Percentiles rank a stretch among this genome's conserved stretches.
Conservation (phyloP, 2,329 filamentous ascomycete genomes). For the Sporothrix brasiliensis region DNA sequence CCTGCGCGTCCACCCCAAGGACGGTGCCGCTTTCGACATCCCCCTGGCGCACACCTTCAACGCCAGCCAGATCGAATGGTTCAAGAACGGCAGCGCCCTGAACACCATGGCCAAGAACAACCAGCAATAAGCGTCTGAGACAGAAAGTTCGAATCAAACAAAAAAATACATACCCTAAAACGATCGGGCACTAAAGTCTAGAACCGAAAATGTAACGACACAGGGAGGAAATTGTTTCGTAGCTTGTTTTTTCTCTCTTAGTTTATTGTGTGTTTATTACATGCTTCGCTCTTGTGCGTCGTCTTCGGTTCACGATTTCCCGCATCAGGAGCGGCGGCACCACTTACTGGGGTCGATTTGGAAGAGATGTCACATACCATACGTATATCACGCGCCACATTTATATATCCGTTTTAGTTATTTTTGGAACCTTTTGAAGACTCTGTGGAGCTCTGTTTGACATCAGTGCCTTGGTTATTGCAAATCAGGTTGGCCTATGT, state of each 20-base stretch:
- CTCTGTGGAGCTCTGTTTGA: too few species aligned
- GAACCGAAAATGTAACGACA: slow-evolving; percentile 20
- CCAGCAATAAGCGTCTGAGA: not conserved
- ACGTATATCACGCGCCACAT: slow-evolving; percentile 21
- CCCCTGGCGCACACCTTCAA: slow-evolving; percentile 96
- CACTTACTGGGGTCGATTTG: not conserved
- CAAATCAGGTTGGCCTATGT: slow-evolving; percentile 81
- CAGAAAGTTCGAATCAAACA: slow-evolving; percentile 12
- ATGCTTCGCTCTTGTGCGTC: not conserved
- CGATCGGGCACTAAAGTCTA: not conserved
- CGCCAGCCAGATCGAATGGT: slow-evolving; percentile 97
- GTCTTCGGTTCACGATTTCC: slow-evolving; percentile 13
- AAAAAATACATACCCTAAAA: not conserved
- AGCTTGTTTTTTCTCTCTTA: not conserved
- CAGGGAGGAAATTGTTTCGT: not conserved
- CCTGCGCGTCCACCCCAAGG: slow-evolving; percentile 87
- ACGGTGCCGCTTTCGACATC: slow-evolving; percentile 78
- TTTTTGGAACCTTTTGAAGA: not conserved
- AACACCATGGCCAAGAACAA: slow-evolving; percentile 92
- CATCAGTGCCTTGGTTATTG: slow-evolving; percentile 45
- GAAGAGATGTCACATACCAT: slow-evolving; percentile 25
- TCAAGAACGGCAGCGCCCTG: slow-evolving; percentile 94
- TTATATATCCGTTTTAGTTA: slow-evolving; percentile 25
- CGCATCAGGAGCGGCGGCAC: slow-evolving; percentile 5
- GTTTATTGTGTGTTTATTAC: slow-evolving; percentile 15